phyloP scores from a whole-genome alignment of 768 basidiomycete species.

The Leccinum fibrillosum region DNA sequence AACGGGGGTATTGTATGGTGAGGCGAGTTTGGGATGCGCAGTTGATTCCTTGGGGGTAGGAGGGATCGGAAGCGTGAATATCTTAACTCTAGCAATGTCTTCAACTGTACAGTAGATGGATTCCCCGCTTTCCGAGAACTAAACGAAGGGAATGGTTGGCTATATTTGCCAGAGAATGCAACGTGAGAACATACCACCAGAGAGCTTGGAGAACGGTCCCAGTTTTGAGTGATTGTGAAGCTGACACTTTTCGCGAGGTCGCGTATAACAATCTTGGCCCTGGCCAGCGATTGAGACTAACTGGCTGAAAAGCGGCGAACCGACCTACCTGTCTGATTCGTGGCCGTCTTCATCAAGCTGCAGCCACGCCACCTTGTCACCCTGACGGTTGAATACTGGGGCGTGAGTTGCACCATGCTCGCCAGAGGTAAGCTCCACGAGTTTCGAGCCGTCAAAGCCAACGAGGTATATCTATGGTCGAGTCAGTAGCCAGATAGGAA shows the following conservation, averaged over 20 bases:
- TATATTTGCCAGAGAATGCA: neutral
- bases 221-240: conserved; percentile 72
- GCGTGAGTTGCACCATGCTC: conserved; percentile 77
- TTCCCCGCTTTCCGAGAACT: conserved; percentile 75
- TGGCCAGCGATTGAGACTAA: conserved; percentile 23
- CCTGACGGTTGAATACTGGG: conserved; percentile 66
- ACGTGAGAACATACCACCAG: conserved; percentile 10
- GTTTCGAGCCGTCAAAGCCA: conserved; percentile 49
- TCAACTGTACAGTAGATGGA: conserved; percentile 74
- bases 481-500: neutral
- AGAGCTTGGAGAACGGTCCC: conserved; percentile 72
- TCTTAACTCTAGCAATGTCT: conserved; percentile 73
- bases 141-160: neutral
- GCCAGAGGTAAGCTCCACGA: conserved; percentile 75
- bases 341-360: conserved; percentile 87
- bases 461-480: conserved; percentile 65
- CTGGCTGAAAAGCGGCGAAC: neutral
- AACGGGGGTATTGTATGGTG: conserved; percentile 50
- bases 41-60: conserved; percentile 55
- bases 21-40: conserved; percentile 40
- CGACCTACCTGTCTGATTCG: conserved; percentile 71
- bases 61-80: conserved; percentile 68
- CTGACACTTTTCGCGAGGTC: conserved; percentile 66
- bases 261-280: conserved; percentile 75
- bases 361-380: conserved; percentile 80